phyloP scores from a whole-genome alignment of 164 flowering plant genomes.

The Cinnamomum chago region DNA sequence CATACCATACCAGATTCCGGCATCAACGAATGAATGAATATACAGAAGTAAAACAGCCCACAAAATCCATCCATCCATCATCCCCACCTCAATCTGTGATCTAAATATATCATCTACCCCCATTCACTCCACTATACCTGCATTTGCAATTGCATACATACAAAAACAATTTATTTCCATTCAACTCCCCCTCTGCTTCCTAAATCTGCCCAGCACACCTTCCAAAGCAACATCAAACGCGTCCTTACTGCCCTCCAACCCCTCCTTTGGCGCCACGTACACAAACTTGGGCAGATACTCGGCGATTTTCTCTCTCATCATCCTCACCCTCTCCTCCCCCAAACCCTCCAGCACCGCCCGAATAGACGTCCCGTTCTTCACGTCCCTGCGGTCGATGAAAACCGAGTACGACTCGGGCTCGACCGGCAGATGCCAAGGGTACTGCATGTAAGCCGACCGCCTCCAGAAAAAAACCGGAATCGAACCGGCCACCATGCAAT shows the following conservation, averaged over 20 bases:
- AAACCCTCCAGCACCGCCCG: conserved; percentile 48
- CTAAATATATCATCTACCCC: too few species aligned
- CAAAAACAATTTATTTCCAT: not conserved
- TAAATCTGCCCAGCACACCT: conserved; percentile 62
- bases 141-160: too few species aligned
- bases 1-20: too few species aligned
- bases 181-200: conserved; percentile 30
- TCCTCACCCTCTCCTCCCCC: conserved; percentile 42
- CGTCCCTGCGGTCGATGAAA: conserved; percentile 63
- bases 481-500: conserved; percentile 97
- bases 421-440: conserved; percentile 78
- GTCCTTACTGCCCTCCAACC: conserved; percentile 49
- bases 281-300: conserved; percentile 64
- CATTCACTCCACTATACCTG: too few species aligned
- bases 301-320: conserved; percentile 75
- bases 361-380: conserved; percentile 60
- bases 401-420: conserved; percentile 81
- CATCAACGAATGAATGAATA: too few species aligned
- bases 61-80: too few species aligned
- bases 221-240: conserved; percentile 89
- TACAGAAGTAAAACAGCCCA: too few species aligned
- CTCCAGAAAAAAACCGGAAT: conserved; percentile 94
- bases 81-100: too few species aligned
- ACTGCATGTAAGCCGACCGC: conserved; percentile 77
- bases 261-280: conserved; percentile 51